phyloP scores from a whole-genome alignment of 129 eudicot genomes.

The Flaveria robusta region DNA sequence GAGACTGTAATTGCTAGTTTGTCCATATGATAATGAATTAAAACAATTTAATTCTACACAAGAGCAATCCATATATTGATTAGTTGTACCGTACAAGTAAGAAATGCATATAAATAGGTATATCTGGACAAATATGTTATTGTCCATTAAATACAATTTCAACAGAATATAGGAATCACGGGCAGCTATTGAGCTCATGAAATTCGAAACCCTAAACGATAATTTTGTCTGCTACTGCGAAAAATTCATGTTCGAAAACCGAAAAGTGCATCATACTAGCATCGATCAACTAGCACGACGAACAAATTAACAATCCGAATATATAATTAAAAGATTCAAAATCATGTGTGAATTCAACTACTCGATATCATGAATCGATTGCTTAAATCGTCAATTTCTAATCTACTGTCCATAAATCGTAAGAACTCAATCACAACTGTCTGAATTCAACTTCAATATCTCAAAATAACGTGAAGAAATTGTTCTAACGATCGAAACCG shows the following conservation, averaged over 20 bases:
- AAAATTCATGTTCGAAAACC: neutral
- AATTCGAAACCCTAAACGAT: neutral
- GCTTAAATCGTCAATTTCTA: neutral
- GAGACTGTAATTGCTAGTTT: too few species aligned
- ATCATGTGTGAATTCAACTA: neutral
- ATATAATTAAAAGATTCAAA: neutral
- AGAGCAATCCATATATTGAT: neutral
- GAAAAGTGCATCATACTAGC: neutral
- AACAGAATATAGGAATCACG: constrained; percentile 26
- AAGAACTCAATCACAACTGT: neutral
- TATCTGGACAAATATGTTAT: constrained; percentile 26
- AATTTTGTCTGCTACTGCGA: constrained; percentile 15
- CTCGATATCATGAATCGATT: neutral
- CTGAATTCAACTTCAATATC: neutral
- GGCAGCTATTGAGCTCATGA: constrained; percentile 12
- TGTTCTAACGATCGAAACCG: neutral
- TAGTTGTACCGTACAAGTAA: constrained; percentile 9
- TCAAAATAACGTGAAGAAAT: neutral
- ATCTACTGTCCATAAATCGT: neutral
- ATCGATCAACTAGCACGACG: neutral
- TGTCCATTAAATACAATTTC: constrained; percentile 10
- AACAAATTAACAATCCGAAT: neutral
- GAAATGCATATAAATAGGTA: constrained; percentile 3
- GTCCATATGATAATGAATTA: neutral
- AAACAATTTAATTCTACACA: neutral